Evolutionary conservation across 177 flowering plant species (phyloP), one percentile per base, ranked within the genome.

Genomic region (Vitis hybrid): DNA sequence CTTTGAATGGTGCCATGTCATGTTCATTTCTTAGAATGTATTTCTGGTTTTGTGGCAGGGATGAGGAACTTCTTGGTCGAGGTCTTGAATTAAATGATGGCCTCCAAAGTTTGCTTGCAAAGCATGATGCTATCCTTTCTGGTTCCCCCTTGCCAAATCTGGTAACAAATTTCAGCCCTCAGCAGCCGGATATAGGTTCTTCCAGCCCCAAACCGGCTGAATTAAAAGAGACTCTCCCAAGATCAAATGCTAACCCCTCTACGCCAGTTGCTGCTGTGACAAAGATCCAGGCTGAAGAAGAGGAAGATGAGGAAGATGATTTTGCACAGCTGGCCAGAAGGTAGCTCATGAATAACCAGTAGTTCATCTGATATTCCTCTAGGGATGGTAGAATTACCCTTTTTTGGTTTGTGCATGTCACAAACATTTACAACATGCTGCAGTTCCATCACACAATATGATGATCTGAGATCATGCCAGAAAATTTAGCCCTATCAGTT

Each of bases 241-340:
- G 14, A 69, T 58, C 78, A 11, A 56, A 66, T 66, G 35, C 68
- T 16, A 69, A 6, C 2, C 52, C 81, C 48, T 58, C 81, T 65
- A 46, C 82, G 4, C 74, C 85, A 21, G 75, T 56, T 65, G 27
- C 73, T 67, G 50, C 82, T 60, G 69, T 52, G 13, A 52, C 78
- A 59, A 82, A 65, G 71, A 60, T 49, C 76, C 82, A 66, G 14
- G 54, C 66, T 35, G 90, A 83, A 60, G 96, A 83, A 65, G 97
- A 90, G 62, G 97, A 94, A 19, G 96, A 91, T 68, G 97, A 90
- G 78, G 97, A 89, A 46, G 94, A 89, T 74, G 91, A 86, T 62
- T 86, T 88, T 71, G 86, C 91, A 0, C 87, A 75, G 72, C 79
- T 94, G 12, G 97, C 97, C 66, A 82, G 95, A 80, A 92, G 98